These are phyloP conservation scores for Raffaelea arxii DNA, from an alignment of 2,329 filamentous ascomycete genomes.

Conservation along the genomic window DNA sequence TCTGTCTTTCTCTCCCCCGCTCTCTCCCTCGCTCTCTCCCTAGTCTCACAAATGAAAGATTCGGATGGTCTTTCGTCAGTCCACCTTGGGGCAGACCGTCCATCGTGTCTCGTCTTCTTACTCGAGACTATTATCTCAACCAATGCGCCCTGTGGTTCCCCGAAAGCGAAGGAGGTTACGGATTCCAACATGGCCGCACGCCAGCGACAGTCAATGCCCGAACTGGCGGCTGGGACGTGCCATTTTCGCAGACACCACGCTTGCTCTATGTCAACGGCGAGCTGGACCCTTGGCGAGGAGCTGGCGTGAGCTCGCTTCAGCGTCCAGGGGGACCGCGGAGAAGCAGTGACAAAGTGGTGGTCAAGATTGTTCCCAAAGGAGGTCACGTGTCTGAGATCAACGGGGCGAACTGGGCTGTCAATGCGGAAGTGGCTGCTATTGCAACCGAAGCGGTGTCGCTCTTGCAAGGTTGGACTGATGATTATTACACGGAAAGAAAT, in stretches of 20 bases:
- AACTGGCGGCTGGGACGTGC: slow-evolving; percentile 28
- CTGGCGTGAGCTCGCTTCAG: slow-evolving; percentile 25
- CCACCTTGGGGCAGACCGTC: slow-evolving; percentile 31
- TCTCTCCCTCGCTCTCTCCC: slow-evolving; percentile 35
- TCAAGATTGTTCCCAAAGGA: slow-evolving; percentile 24
- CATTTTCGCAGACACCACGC: slow-evolving; percentile 20
- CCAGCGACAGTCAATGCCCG: slow-evolving; percentile 23
- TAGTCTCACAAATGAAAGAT: slow-evolving; percentile 25
- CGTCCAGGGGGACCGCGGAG: slow-evolving; percentile 27
- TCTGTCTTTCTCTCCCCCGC: slow-evolving; percentile 36
- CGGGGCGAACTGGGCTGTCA: slow-evolving; percentile 36
- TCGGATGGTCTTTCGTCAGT: slow-evolving; percentile 32
- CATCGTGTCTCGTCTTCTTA: slow-evolving; percentile 28
- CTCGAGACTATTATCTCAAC: slow-evolving; percentile 26
- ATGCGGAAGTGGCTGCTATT: slow-evolving; percentile 37
- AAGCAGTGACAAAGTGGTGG: slow-evolving; percentile 20
- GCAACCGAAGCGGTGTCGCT: slow-evolving; percentile 39
- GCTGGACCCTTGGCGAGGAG: slow-evolving; percentile 30
- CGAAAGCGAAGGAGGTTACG: slow-evolving; percentile 20
- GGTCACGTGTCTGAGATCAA: slow-evolving; percentile 31
- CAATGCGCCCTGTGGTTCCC: slow-evolving; percentile 38
- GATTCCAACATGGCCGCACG: slow-evolving; percentile 21
- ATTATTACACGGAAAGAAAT: slow-evolving; percentile 30
- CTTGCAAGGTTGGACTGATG: slow-evolving; percentile 42
- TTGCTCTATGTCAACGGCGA: slow-evolving; percentile 30